Conservation (phyloP, 1,139 yeast species). For the Pichia sp. region DNA sequence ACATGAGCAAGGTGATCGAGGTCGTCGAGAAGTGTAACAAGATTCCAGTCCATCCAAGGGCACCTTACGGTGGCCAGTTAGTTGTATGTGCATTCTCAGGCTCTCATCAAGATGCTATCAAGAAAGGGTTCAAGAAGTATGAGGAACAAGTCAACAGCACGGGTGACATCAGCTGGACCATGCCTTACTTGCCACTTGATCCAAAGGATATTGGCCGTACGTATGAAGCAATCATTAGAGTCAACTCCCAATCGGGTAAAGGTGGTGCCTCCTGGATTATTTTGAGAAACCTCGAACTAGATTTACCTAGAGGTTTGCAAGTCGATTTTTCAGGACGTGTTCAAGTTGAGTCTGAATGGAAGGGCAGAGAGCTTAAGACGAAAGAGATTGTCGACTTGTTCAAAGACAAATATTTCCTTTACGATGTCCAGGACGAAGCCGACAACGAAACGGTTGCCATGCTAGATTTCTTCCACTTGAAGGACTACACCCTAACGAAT, state of each 20-base stretch:
- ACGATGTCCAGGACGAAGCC: constrained; percentile 35
- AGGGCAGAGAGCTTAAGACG: constrained; percentile 80
- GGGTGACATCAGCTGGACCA: constrained; percentile 56
- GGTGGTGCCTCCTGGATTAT: constrained; percentile 99
- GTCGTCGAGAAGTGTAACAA: constrained; percentile 92
- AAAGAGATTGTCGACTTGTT: constrained; percentile 74
- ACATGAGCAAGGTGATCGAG: constrained; percentile 74
- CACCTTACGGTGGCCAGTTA: constrained; percentile 95
- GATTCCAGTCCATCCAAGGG: constrained; percentile 88
- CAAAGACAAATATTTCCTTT: constrained; percentile 63
- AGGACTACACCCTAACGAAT: constrained; percentile 41
- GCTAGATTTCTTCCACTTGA: constrained; percentile 38
- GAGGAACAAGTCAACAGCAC: constrained; percentile 40
- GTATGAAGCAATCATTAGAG: constrained; percentile 96
- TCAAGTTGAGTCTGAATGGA: constrained; percentile 72
- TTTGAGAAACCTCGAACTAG: constrained; percentile 80
- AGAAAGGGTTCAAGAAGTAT: constrained; percentile 79
- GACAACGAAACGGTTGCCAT: constrained; percentile 19
- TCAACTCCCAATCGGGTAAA: constrained; percentile 96
- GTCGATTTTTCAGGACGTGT: constrained; percentile 83
- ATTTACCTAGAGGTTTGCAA: constrained; percentile 88
- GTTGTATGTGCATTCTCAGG: constrained; percentile 97
- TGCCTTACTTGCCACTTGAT: constrained; percentile 94
- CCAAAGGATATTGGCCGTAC: constrained; percentile 95
- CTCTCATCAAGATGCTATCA: constrained; percentile 97